Evolutionary conservation across 306 rosid genomes (phyloP).

Genomic region (Pyrus pyrifolia): DNA sequence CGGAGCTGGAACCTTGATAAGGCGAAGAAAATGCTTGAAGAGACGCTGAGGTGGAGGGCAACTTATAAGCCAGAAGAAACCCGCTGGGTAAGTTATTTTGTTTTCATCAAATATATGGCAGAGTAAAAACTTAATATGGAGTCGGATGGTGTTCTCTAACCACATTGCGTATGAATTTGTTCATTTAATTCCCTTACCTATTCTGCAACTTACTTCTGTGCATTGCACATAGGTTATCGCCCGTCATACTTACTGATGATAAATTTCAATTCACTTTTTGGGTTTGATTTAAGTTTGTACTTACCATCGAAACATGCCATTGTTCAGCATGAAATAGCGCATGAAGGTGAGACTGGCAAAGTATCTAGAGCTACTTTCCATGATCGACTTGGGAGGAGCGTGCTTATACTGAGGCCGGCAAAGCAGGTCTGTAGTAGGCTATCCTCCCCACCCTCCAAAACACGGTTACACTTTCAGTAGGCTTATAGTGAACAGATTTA

Average conservation of each 20-base stretch:
- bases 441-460: neutral
- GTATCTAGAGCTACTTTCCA: slow-evolving; percentile 67
- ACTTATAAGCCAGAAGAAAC: slow-evolving; percentile 82
- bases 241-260: neutral
- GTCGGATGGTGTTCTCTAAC: neutral
- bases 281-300: neutral
- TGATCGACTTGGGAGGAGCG: slow-evolving; percentile 73
- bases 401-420: slow-evolving; percentile 87
- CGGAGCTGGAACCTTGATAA: slow-evolving; percentile 75
- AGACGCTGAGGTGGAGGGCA: slow-evolving; percentile 77
- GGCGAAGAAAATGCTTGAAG: slow-evolving; percentile 79
- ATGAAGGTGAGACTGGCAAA: slow-evolving; percentile 93
- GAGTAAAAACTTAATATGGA: neutral
- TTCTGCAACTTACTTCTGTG: neutral
- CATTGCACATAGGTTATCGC: neutral
- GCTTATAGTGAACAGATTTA: neutral
- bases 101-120: neutral
- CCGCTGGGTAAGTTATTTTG: slow-evolving; percentile 63
- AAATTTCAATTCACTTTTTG: neutral
- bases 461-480: neutral
- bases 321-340: slow-evolving; percentile 70
- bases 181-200: neutral
- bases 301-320: neutral
- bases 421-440: slow-evolving; percentile 41
- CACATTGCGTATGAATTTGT: neutral